Evolutionary conservation across 306 rosid genomes (phyloP).

Genomic region (Fragaria vesca): DNA sequence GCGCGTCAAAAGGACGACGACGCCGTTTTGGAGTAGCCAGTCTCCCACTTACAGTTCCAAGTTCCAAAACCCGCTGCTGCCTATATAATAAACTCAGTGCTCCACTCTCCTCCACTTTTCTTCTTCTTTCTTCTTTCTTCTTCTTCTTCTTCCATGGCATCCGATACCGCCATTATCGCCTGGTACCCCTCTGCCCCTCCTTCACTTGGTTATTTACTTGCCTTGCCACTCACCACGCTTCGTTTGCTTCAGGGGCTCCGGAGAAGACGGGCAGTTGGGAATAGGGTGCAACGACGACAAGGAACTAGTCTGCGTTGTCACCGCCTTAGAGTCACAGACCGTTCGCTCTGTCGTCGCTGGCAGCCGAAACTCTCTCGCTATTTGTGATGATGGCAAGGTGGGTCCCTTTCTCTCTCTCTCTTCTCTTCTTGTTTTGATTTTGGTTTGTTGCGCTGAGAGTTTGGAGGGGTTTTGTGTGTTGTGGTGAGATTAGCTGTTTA

Average conservation of each 20-base stretch:
- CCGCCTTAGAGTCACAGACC: conserved; percentile 45
- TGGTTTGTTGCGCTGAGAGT: not conserved
- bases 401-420: not conserved
- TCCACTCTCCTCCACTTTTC: not conserved
- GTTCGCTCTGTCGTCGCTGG: conserved; percentile 90
- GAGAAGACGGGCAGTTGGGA: conserved; percentile 96
- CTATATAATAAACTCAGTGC: not conserved
- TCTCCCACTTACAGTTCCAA: not conserved
- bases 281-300: conserved; percentile 75
- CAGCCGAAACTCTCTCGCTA: conserved; percentile 93
- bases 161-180: conserved; percentile 1
- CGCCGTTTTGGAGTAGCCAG: no score
- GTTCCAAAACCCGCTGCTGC: not conserved
- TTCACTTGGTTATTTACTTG: not conserved
- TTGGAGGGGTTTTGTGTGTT: not conserved
- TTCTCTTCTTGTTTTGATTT: not conserved
- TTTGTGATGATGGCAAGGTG: conserved; percentile 82
- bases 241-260: conserved; percentile 71
- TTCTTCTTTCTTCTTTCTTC: no score
- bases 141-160: not conserved
- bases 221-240: not conserved
- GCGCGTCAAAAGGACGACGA: no score
- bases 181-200: not conserved
- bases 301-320: conserved; percentile 58
- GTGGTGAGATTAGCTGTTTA: conserved; percentile 56